These are phyloP conservation scores for Talaromyces liani DNA, from an alignment of 495 filamentous ascomycete species.

Conservation along the genomic window DNA sequence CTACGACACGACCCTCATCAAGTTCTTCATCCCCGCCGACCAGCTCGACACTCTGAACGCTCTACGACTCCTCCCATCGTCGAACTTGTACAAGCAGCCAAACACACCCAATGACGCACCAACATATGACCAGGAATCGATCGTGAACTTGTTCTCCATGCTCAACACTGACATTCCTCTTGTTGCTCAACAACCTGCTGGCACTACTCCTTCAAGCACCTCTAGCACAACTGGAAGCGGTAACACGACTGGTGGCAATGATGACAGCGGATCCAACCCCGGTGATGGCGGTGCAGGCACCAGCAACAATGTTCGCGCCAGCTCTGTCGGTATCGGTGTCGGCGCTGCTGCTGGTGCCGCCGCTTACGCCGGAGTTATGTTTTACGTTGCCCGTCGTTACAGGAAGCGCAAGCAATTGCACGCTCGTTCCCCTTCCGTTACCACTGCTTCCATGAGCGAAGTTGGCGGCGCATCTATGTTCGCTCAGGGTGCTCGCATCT, in stretches of 20 bases:
- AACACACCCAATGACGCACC: slow-evolving; percentile 12
- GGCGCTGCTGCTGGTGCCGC: slow-evolving; percentile 73
- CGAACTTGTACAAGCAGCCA: slow-evolving; percentile 64
- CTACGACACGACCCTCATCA: slow-evolving; percentile 78
- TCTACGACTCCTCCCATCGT: slow-evolving; percentile 59
- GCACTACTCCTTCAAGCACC: slow-evolving; percentile 18
- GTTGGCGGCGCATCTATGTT: slow-evolving; percentile 28
- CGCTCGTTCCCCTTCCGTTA: slow-evolving; percentile 60
- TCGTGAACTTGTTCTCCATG: slow-evolving; percentile 63
- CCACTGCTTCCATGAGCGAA: slow-evolving; percentile 38
- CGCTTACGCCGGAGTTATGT: slow-evolving; percentile 98
- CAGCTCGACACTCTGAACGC: slow-evolving; percentile 54
- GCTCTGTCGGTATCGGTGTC: slow-evolving; percentile 76
- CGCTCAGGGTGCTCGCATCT: slow-evolving; percentile 33
- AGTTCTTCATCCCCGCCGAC: slow-evolving; percentile 62
- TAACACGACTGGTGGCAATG: slow-evolving; percentile 8
- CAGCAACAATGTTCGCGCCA: slow-evolving; percentile 54
- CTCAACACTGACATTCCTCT: slow-evolving; percentile 83
- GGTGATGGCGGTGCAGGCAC: slow-evolving; percentile 38
- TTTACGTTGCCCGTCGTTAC: slow-evolving; percentile 89
- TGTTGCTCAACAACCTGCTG: slow-evolving; percentile 29
- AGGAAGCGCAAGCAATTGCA: slow-evolving; percentile 79
- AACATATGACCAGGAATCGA: slow-evolving; percentile 31
- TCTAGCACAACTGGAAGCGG: slow-evolving; percentile 12
- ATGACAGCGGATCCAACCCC: slow-evolving; percentile 23